Evolutionary conservation across 2,329 filamentous ascomycete genomes (phyloP).

Genomic region (Exophiala sp.): DNA sequence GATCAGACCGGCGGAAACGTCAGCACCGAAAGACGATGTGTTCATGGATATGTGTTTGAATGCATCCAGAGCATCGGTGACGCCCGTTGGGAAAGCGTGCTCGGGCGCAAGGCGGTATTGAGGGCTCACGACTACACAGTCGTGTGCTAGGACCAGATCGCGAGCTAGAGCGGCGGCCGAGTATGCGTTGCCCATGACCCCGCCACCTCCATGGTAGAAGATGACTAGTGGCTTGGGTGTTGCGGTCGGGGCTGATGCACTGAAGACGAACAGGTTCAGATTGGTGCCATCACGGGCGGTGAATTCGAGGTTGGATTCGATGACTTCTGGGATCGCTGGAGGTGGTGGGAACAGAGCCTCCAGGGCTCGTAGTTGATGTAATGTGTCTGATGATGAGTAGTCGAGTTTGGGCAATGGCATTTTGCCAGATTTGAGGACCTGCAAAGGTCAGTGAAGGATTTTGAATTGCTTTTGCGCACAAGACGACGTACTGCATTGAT

Average conservation of each 20-base stretch:
- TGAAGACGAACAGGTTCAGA: constrained; percentile 19
- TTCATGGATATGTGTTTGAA: constrained; percentile 40
- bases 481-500: no score
- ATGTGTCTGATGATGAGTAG: neutral
- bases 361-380: constrained; percentile 5
- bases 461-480: no score
- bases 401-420: constrained; percentile 4
- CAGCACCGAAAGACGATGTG: constrained; percentile 38
- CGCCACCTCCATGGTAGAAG: constrained; percentile 27
- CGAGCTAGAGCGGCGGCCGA: constrained; percentile 21
- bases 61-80: constrained; percentile 46
- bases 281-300: constrained; percentile 24
- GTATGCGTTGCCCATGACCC: constrained; percentile 23
- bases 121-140: constrained; percentile 25
- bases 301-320: constrained; percentile 11
- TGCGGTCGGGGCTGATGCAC: constrained; percentile 7
- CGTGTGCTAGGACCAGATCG: constrained; percentile 18
- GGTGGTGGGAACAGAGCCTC: constrained; percentile 2
- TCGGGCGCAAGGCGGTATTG: constrained; percentile 44
- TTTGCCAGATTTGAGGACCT: constrained; percentile 9
- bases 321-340: constrained; percentile 2
- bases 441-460: neutral
- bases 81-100: constrained; percentile 43
- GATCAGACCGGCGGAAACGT: constrained; percentile 44
- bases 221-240: constrained; percentile 14